Base-by-base conservation (phyloP, 139 green algal genomes). In the Chlorella sp. region DNA sequence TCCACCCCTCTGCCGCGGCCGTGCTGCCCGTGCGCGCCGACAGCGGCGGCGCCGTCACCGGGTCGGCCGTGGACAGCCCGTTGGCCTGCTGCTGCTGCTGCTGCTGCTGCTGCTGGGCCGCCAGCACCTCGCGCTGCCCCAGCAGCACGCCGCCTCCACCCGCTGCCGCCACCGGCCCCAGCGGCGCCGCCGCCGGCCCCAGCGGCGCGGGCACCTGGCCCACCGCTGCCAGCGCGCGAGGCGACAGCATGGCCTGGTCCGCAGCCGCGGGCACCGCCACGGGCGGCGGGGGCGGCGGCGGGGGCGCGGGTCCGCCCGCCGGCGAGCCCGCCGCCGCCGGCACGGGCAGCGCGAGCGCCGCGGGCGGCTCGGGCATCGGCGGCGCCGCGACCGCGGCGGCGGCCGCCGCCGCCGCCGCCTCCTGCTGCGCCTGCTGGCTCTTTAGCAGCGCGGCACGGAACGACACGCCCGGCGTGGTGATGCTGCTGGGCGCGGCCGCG, bases 391-490 rank as follows among this genome's bases (percentile, higher is more conserved):
- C 69, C 11, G 72, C 58, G 0, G 72, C 72, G 25, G 46, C 63
- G 8, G 62, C 72, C 3, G 73, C 63, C 14, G 73, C 73, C 12
- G 56, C 73, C 25, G 53, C 69, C 40, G 11, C 60, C 61, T 71
- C 46, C 46, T 50, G 41, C 60, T 71, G 60, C 61, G 64, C 46
- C 72, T 65, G 72, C 72, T 56, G 75, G 19, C 11, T 35, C 58
- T 77, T 77, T 2, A 81, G 75, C 48, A 81, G 67, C 7, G 75
- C 75, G 23, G 70, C 62, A 3, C 75, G 48, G 67, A 81, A 81
- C 43, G 43, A 67, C 14, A 81, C 65, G 1, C 67, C 67, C 5
- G 75, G 61, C 62, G 65, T 64, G 50, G 59, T 70, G 35, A 67
- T 71, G 50, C 46, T 55, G 9, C 12, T 21, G 23, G 76, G 65